Percentiles rank a stretch among this genome's conserved stretches.
phyloP scores from a whole-genome alignment of 257 asterid genomes.

The Solanum chiquidenum region DNA sequence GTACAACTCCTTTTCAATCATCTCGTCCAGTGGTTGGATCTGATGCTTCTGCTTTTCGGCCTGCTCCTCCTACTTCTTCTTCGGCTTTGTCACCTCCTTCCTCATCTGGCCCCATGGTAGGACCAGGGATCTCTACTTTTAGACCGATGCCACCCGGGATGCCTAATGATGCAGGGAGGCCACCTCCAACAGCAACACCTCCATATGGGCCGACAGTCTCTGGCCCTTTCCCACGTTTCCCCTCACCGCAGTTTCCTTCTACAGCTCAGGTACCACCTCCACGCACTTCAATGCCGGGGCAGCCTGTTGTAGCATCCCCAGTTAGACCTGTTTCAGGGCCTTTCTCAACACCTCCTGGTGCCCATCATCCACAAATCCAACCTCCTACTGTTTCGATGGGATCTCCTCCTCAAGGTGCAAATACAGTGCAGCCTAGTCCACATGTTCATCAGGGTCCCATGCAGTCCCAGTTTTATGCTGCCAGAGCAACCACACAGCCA shows the following conservation, averaged over 20 bases:
- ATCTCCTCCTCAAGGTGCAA: conserved; percentile 42
- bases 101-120: not conserved
- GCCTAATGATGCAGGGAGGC: conserved; percentile 27
- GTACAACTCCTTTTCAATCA: conserved; percentile 43
- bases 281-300: conserved; percentile 28
- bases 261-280: conserved; percentile 38
- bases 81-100: not conserved
- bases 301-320: conserved; percentile 32
- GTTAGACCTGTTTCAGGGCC: conserved; percentile 35
- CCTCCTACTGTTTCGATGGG: conserved; percentile 6
- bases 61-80: not conserved
- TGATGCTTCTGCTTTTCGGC: conserved; percentile 6
- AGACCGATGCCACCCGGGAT: conserved; percentile 35
- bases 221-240: conserved; percentile 41
- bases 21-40: conserved; percentile 33
- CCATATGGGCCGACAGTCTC: conserved; percentile 43
- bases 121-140: conserved; percentile 21
- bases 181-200: conserved; percentile 28
- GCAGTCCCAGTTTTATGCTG: conserved; percentile 24
- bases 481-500: conserved; percentile 53
- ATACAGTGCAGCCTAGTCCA: conserved; percentile 27
- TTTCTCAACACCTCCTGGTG: conserved; percentile 13
- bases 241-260: conserved; percentile 18
- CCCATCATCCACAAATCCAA: conserved; percentile 31
- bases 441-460: conserved; percentile 20